A percentile compares a stretch with the other conserved stretches of the same genome.
Conservation (phyloP, 2,329 filamentous ascomycete genomes). For the Colletotrichum agaves region DNA sequence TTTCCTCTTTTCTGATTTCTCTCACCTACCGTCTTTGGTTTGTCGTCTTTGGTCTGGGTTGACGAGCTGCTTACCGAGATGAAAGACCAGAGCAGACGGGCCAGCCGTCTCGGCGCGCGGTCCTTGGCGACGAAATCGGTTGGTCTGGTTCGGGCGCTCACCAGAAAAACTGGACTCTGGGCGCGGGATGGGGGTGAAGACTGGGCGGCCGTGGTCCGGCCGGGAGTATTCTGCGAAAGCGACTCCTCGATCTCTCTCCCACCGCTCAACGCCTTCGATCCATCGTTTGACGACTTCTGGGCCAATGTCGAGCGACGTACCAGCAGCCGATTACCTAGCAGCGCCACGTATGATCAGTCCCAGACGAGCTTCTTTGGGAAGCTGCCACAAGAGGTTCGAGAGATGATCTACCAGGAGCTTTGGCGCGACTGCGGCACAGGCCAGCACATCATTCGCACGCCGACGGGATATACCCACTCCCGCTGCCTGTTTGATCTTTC, state of each 20-base stretch:
- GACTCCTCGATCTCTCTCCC: neutral
- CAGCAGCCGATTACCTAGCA: neutral
- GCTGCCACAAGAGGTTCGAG: conserved; percentile 23
- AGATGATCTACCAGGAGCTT: conserved; percentile 28
- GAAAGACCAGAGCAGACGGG: neutral
- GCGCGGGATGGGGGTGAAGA: neutral
- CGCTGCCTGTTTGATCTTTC: conserved; percentile 7
- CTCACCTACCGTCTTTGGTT: neutral
- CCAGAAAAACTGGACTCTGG: neutral
- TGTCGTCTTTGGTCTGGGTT: neutral
- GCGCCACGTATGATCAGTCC: neutral
- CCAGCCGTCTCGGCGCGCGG: conserved; percentile 3
- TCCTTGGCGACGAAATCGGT: conserved; percentile 10
- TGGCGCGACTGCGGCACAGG: conserved; percentile 21
- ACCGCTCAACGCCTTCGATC: neutral
- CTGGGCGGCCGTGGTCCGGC: neutral
- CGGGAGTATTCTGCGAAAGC: neutral
- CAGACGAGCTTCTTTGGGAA: conserved; percentile 4
- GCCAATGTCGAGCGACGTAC: neutral
- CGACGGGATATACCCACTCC: conserved; percentile 20
- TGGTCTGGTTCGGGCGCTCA: neutral
- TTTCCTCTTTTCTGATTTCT: neutral
- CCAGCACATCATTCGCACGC: conserved; percentile 24
- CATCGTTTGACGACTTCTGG: neutral
- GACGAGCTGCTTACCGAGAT: conserved; percentile 9